Evolutionary conservation across 1,284 basidiomycete species (phyloP).

Genomic region (Takashimella koratensis): DNA sequence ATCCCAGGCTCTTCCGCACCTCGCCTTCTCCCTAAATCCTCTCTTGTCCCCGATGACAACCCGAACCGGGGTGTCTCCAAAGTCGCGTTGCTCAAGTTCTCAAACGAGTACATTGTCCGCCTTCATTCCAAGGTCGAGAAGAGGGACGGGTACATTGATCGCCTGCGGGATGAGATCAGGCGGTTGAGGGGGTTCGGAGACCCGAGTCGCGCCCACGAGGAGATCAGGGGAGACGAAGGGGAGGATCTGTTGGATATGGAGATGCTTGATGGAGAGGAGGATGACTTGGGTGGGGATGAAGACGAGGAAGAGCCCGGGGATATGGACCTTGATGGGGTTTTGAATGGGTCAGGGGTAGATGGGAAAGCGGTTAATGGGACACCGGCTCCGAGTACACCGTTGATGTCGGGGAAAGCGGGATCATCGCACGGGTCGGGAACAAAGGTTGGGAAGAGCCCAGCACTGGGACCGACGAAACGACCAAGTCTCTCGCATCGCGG

Average conservation of each 20-base stretch:
- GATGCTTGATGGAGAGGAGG: constrained; percentile 35
- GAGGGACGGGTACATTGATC: constrained; percentile 73
- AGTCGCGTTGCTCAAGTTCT: constrained; percentile 82
- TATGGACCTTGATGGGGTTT: constrained; percentile 17
- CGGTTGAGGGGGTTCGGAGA: constrained; percentile 54
- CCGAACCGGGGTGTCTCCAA: constrained; percentile 95
- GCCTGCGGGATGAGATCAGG: constrained; percentile 64
- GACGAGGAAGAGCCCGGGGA: constrained; percentile 47
- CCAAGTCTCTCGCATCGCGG: not conserved
- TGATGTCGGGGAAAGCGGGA: not conserved
- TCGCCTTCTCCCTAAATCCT: constrained; percentile 70
- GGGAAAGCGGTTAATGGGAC: not conserved
- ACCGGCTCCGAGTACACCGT: not conserved
- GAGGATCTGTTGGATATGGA: constrained; percentile 40
- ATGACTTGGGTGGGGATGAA: constrained; percentile 24
- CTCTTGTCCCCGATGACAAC: constrained; percentile 68
- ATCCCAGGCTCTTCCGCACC: constrained; percentile 82
- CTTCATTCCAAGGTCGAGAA: constrained; percentile 75
- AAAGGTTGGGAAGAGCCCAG: not conserved
- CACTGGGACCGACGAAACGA: not conserved
- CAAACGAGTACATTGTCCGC: constrained; percentile 78
- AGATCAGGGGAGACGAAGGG: constrained; percentile 34
- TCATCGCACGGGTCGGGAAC: not conserved
- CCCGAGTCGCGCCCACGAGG: constrained; percentile 11
- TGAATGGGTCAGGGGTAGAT: constrained; percentile 7